Percentiles rank a stretch among this genome's conserved stretches.
Conservation (phyloP, 129 eudicot species). For the Logfia minima region DNA sequence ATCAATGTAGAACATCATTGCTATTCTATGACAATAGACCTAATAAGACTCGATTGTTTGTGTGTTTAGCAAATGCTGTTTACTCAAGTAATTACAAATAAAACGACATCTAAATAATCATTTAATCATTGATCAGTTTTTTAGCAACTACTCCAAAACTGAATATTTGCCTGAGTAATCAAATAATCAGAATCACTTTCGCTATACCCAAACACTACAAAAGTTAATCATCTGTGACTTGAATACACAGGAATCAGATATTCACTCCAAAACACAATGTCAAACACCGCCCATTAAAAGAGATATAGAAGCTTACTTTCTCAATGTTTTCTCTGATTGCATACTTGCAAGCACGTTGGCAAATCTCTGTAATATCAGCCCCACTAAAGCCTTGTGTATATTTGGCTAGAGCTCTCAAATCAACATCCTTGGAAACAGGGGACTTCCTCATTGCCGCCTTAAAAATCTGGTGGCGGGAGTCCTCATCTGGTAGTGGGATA, state of each 20-base stretch:
- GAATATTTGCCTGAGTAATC: background rate
- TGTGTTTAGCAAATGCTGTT: background rate
- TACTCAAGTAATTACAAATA: background rate
- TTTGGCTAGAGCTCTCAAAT: conserved; percentile 61
- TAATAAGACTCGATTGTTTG: background rate
- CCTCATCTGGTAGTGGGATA: conserved; percentile 76
- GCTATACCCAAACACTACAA: background rate
- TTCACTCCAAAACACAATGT: background rate
- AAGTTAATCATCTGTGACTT: background rate
- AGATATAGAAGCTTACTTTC: conserved; percentile 39
- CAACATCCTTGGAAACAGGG: conserved; percentile 61
- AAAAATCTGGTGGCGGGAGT: conserved; percentile 69
- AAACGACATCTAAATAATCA: no score
- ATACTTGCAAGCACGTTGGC: conserved; percentile 79
- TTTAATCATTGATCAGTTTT: background rate
- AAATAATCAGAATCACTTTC: background rate
- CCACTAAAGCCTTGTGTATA: conserved; percentile 81
- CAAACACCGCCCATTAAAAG: background rate
- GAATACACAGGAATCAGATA: background rate
- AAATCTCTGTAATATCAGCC: conserved; percentile 78
- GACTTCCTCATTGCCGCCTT: conserved; percentile 71
- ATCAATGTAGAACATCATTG: background rate
- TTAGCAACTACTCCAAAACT: background rate
- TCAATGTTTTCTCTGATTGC: conserved; percentile 79
- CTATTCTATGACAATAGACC: background rate